Evolutionary conservation across 176 grass and related monocot genomes (phyloP).

Genomic region (Tillandsia fasciculata): DNA sequence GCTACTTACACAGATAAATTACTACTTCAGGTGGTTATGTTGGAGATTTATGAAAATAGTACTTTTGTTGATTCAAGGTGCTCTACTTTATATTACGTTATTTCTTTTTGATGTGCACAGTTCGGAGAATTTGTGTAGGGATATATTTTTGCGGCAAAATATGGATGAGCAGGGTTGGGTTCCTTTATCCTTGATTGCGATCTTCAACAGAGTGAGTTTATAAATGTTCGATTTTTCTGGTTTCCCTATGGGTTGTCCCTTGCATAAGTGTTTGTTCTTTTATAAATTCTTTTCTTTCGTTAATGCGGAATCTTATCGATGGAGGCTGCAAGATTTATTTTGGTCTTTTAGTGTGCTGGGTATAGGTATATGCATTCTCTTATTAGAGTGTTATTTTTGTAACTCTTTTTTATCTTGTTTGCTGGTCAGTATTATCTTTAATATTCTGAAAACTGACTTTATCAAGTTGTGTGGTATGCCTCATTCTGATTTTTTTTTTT

Average conservation of each 20-base stretch:
- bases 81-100: conserved; percentile 19
- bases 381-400: too few species aligned
- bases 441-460: too few species aligned
- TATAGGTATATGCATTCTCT: too few species aligned
- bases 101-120: conserved; percentile 37
- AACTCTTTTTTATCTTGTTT: too few species aligned
- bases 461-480: too few species aligned
- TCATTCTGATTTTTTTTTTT: too few species aligned
- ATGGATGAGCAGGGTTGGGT: conserved; percentile 96
- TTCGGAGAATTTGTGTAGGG: conserved; percentile 79
- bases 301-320: background rate
- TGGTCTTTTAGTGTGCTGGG: background rate
- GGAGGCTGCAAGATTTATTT: background rate
- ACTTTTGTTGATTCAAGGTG: background rate
- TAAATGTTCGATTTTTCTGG: background rate
- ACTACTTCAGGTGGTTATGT: conserved; percentile 77
- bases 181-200: conserved; percentile 65
- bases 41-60: background rate
- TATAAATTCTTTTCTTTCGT: background rate
- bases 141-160: conserved; percentile 56
- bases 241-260: background rate
- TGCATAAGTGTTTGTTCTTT: background rate
- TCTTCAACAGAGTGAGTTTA: conserved; percentile 72
- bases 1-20: conserved; percentile 82
- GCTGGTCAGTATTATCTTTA: too few species aligned